Base-by-base conservation (phyloP, 495 filamentous ascomycete species). In the Penicillium riverlandense region DNA sequence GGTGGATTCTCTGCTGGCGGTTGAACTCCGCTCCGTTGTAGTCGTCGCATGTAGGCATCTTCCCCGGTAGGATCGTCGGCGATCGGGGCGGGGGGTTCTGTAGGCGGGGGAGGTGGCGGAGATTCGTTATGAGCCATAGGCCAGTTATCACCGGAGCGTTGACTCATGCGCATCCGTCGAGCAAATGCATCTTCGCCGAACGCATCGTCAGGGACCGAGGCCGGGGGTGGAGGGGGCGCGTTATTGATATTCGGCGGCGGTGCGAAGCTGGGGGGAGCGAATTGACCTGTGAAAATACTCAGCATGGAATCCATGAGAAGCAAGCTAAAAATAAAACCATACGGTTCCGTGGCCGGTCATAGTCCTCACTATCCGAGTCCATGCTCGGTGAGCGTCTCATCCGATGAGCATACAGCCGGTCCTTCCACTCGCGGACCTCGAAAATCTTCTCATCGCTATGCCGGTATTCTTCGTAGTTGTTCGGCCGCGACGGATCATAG, bases 371-470 rank as follows among this genome's bases (percentile, higher is more conserved):
- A 48, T 82, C 79, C 22, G 69, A 73, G 44, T 77, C 79, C 53
- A 73, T 78, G 39, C 66, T 71, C 43, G 50, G 65, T 16, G 57
- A 72, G 42, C 69, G 65, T 35, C 59, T 70, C 58, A 79, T 77
- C 13, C 79, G 77, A 66, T 90, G 86, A 13, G 83, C 82, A 61
- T 94, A 94, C 15, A 96, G 69, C 22, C 82, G 66, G 16, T 84
- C 84, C 54, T 94, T 94, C 91, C 91, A 97, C 44, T 96, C 90
- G 32, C 79, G 73, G 13, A 90, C 76, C 61, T 92, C 87, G 0
- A 72, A 59, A 35, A 90, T 77, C 50, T 85, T 83, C 61, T 96
- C 91, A 29, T 95, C 90, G 48, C 88, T 91, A 32, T 82, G 71
- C 37, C 85, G 78, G 57, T 95, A 96, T 59, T 95, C 86, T 37